These are phyloP conservation scores for Benincasa hispida DNA, from an alignment of 306 rosid species.

Conservation along the genomic window DNA sequence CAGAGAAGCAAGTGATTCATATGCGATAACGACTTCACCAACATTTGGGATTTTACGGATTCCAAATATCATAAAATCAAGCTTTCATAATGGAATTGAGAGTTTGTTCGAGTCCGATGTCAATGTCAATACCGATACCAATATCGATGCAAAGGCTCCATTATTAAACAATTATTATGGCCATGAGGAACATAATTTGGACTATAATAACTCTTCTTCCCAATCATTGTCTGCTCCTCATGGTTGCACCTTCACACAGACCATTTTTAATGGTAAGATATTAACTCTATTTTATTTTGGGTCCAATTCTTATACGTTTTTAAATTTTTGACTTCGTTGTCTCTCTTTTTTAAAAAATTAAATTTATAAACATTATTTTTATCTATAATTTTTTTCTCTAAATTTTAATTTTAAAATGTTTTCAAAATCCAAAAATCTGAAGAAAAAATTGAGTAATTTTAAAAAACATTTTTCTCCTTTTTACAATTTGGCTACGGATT, in stretches of 20 bases:
- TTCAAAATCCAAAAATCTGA: no score
- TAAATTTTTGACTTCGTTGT: no score
- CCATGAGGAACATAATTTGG: constrained; percentile 7
- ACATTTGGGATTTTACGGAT: background rate
- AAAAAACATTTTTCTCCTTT: no score
- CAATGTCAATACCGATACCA: background rate
- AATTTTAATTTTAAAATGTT: no score
- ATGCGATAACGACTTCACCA: constrained; percentile 34
- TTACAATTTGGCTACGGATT: no score
- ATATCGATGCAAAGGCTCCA: constrained; percentile 7
- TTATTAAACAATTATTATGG: constrained; percentile 21
- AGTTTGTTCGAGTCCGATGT: background rate
- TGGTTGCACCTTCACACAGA: constrained; percentile 68
- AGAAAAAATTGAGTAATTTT: no score
- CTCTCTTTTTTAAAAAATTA: no score
- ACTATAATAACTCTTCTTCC: constrained; percentile 14
- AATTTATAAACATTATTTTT: no score
- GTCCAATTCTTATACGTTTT: no score
- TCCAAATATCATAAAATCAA: background rate
- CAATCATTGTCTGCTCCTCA: constrained; percentile 27
- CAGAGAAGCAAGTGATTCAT: constrained; percentile 66
- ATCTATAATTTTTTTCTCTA: no score
- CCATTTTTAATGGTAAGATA: constrained; percentile 52
- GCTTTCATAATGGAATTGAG: background rate
- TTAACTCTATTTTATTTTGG: background rate